A percentile compares a stretch with the other conserved stretches of the same genome.
These are phyloP conservation scores for Penicillium desertorum DNA, from an alignment of 495 filamentous ascomycete species.

Conservation along the genomic window DNA sequence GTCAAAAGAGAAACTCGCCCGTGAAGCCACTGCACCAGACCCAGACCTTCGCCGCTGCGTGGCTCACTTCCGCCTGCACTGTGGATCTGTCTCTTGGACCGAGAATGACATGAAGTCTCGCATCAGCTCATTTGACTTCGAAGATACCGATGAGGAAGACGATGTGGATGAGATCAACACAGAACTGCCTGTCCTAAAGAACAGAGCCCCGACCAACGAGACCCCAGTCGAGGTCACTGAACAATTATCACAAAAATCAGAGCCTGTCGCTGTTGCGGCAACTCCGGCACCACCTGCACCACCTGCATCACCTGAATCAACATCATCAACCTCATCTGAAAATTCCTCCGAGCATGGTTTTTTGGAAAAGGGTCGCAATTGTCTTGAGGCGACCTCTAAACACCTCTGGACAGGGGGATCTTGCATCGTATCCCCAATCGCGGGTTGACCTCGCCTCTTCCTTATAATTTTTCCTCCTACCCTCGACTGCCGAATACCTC, in stretches of 20 bases:
- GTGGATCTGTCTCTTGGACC: constrained; percentile 41
- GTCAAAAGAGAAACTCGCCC: constrained; percentile 44
- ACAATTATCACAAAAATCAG: constrained; percentile 6
- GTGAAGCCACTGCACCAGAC: constrained; percentile 43
- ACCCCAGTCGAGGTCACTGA: constrained; percentile 15
- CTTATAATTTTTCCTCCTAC: not conserved
- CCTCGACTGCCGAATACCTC: not conserved
- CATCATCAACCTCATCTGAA: constrained; percentile 3
- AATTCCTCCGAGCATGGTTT: constrained; percentile 16
- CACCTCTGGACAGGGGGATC: constrained; percentile 21
- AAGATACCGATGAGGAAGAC: constrained; percentile 39
- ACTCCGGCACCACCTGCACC: not conserved
- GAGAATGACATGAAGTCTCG: constrained; percentile 46
- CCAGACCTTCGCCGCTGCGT: constrained; percentile 46
- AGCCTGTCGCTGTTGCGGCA: constrained; percentile 9
- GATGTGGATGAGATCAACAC: constrained; percentile 26
- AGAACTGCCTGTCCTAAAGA: constrained; percentile 4
- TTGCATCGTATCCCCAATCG: constrained; percentile 21
- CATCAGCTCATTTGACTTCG: constrained; percentile 46
- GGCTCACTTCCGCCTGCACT: constrained; percentile 43
- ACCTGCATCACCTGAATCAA: not conserved
- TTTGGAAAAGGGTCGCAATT: constrained; percentile 19
- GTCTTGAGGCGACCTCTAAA: constrained; percentile 22
- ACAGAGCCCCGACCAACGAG: constrained; percentile 5
- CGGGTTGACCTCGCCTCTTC: constrained; percentile 11